Conservation (phyloP, 1,139 yeast species). For the Candida tetrigidarum region DNA sequence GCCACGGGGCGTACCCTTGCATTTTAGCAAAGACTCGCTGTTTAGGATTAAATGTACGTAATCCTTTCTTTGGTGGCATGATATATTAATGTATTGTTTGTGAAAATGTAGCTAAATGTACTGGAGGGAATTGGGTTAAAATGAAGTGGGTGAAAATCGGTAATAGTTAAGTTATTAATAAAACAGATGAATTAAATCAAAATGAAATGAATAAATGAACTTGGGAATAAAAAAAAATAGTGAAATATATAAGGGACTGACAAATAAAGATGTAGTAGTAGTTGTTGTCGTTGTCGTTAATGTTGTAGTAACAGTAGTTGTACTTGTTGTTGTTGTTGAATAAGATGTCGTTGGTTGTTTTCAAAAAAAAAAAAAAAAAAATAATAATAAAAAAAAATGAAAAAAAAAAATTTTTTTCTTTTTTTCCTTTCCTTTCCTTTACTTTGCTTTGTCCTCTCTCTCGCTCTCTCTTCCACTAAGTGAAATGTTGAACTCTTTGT, state of each 20-base stretch:
- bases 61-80: conserved; percentile 13
- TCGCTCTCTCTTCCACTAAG: conserved; percentile 16
- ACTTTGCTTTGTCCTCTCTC: conserved; percentile 10
- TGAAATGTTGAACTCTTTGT: not conserved
- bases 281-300: not conserved
- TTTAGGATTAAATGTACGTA: conserved; percentile 29
- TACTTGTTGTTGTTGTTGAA: not conserved
- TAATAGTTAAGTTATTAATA: not conserved
- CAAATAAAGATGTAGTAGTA: not conserved
- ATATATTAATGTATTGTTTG: not conserved
- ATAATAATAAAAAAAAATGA: too few relatives aligned
- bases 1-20: conserved; percentile 56
- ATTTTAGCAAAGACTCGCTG: conserved; percentile 50
- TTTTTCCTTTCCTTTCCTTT: not conserved
- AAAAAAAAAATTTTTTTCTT: too few relatives aligned
- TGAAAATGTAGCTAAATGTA: not conserved
- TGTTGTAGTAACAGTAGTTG: not conserved
- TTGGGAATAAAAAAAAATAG: too few relatives aligned
- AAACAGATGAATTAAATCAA: not conserved
- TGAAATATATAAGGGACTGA: not conserved
- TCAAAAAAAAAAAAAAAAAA: not conserved
- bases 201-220: not conserved
- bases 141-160: too few relatives aligned
- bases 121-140: not conserved
- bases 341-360: not conserved